These are phyloP conservation scores for Fusarium heterosporum DNA, from an alignment of 2,329 filamentous ascomycete genomes.

Conservation along the genomic window DNA sequence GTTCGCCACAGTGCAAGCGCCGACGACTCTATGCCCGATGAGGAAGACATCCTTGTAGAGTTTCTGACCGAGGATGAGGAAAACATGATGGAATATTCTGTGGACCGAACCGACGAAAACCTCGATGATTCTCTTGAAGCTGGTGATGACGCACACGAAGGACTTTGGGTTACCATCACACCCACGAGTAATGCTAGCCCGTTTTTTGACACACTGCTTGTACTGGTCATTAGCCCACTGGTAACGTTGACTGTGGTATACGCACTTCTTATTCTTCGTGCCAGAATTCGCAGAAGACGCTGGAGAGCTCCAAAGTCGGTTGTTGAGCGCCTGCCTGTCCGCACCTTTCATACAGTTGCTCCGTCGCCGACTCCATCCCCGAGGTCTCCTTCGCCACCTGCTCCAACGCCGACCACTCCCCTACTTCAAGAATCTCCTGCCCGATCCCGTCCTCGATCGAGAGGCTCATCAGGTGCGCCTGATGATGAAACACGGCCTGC, in stretches of 20 bases:
- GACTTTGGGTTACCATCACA: slow-evolving; percentile 95
- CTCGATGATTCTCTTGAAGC: slow-evolving; percentile 30
- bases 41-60: slow-evolving; percentile 36
- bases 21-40: slow-evolving; percentile 12
- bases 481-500: slow-evolving; percentile 62
- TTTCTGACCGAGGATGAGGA: slow-evolving; percentile 47
- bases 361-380: slow-evolving; percentile 66
- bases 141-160: slow-evolving; percentile 64
- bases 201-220: slow-evolving; percentile 95
- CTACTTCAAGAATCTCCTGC: slow-evolving; percentile 72
- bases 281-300: slow-evolving; percentile 85
- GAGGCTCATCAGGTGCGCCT: slow-evolving; percentile 71
- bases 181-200: slow-evolving; percentile 90
- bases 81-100: slow-evolving; percentile 40
- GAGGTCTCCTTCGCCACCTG: slow-evolving; percentile 70
- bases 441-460: slow-evolving; percentile 70
- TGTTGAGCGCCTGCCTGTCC: slow-evolving; percentile 92
- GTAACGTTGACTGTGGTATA: slow-evolving; percentile 95
- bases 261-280: slow-evolving; percentile 85
- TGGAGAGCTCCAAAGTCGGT: slow-evolving; percentile 99
- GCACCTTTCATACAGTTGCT: slow-evolving; percentile 90
- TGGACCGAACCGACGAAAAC: slow-evolving; percentile 41
- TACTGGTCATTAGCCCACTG: slow-evolving; percentile 93
- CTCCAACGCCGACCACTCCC: slow-evolving; percentile 81
- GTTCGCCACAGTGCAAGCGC: neutral